A percentile compares a stretch with the other conserved stretches of the same genome.
These are phyloP conservation scores for Clavispora santaluciae DNA, from an alignment of 805 yeast genomes.

Conservation along the genomic window DNA sequence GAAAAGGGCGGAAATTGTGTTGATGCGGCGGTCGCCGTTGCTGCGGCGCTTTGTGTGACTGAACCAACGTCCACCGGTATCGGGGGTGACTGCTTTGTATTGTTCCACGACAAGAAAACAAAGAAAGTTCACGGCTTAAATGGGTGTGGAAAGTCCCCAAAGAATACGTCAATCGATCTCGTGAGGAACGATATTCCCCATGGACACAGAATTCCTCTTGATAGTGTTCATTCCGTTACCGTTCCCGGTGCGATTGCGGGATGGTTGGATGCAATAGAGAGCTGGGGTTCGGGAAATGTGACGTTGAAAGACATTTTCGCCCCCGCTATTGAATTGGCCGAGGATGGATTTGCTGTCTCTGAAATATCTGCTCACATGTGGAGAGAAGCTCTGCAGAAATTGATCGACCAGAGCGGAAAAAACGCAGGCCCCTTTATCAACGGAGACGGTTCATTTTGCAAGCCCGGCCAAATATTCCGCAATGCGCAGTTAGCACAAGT, in stretches of 20 bases:
- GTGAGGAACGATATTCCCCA: constrained; percentile 26
- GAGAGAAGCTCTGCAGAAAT: constrained; percentile 35
- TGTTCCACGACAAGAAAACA: constrained; percentile 45
- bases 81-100: constrained; percentile 65
- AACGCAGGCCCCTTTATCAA: constrained; percentile 16
- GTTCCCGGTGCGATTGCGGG: constrained; percentile 83
- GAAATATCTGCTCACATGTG: constrained; percentile 53
- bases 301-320: constrained; percentile 51
- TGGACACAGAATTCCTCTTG: constrained; percentile 41
- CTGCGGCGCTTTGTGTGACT: constrained; percentile 50
- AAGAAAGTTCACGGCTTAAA: constrained; percentile 61
- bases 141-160: constrained; percentile 72
- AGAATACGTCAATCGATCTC: constrained; percentile 42
- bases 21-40: constrained; percentile 58
- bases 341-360: constrained; percentile 60
- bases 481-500: constrained; percentile 53
- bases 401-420: constrained; percentile 33
- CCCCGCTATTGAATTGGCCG: constrained; percentile 68
- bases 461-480: constrained; percentile 34
- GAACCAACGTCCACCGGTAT: constrained; percentile 63
- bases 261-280: constrained; percentile 64
- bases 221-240: constrained; percentile 56
- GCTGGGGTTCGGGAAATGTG: constrained; percentile 71
- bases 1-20: constrained; percentile 71
- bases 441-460: constrained; percentile 15